Evolutionary conservation across 2,329 filamentous ascomycete species (phyloP).

Genomic region (Aschersonia sp.): DNA sequence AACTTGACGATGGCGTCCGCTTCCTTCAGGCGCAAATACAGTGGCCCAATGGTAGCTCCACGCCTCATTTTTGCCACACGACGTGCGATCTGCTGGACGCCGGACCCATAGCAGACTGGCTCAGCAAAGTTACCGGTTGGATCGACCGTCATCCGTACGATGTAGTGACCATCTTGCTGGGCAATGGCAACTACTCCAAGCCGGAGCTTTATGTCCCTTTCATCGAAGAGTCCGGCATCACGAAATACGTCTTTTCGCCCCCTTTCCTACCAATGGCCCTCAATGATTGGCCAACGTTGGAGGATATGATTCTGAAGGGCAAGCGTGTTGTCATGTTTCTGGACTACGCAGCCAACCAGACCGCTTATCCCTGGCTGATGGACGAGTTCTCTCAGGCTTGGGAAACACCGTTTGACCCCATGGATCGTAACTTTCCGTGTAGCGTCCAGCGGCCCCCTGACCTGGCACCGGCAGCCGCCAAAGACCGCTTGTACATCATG

Average conservation of each 20-base stretch:
- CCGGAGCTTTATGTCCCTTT: conserved; percentile 50
- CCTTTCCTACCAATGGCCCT: conserved; percentile 55
- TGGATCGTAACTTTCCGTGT: conserved; percentile 56
- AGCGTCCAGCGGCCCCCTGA: conserved; percentile 61
- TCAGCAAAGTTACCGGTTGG: conserved; percentile 57
- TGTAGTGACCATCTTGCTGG: conserved; percentile 74
- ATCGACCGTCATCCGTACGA: conserved; percentile 68
- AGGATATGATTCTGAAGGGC: conserved; percentile 55
- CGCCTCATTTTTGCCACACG: conserved; percentile 70
- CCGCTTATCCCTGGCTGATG: conserved; percentile 65
- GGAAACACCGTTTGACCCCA: conserved; percentile 77
- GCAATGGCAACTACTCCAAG: conserved; percentile 63
- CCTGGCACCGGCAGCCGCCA: conserved; percentile 37
- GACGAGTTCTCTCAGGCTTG: conserved; percentile 82
- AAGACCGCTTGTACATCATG: conserved; percentile 59
- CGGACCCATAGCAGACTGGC: conserved; percentile 62
- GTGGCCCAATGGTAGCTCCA: conserved; percentile 32
- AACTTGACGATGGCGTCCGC: conserved; percentile 65
- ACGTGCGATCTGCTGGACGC: conserved; percentile 70
- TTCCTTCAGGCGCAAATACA: conserved; percentile 52
- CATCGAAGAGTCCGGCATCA: conserved; percentile 58
- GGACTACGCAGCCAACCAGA: conserved; percentile 75
- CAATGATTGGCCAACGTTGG: conserved; percentile 72
- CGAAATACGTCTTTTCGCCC: conserved; percentile 60
- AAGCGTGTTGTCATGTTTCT: conserved; percentile 69